Evolutionary conservation across 768 basidiomycete species (phyloP), one percentile per base, ranked within the genome.

Genomic region (Rossbeevera mucosa): DNA sequence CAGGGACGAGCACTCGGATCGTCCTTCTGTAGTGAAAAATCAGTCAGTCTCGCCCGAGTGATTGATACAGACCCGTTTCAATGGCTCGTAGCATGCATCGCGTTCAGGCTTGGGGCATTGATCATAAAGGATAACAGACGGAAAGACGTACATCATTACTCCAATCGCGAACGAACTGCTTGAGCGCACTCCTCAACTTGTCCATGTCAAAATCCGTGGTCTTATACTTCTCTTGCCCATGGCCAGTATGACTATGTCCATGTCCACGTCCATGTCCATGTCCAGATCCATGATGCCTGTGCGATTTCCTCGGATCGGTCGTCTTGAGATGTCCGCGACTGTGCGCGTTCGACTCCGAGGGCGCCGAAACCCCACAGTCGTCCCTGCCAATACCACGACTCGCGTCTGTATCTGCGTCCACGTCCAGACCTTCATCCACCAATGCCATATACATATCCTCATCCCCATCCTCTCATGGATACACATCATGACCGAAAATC

Each of bases 121-220:
- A 20, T 44, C 25, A 43, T 4, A 24, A 9, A 28, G 14, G 16
- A 44, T 11, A 11, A 26, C 42, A 26, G 33, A 51, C 18, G 16
- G 11, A 21, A 54, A 52, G 1, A 59, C 71, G 41, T 36, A 92
- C 91, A 74, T 91, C 86, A 56, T 76, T 78, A 53, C 88, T 90
- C 94, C 94, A 98, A 64, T 98, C 94, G 12, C 94, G 79, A 9
- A 93, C 93, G 47, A 95, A 86, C 61, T 95, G 93, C 63, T 95
- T 91, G 33, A 97, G 70, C 0, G 94, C 94, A 62, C 91, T 94
- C 52, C 93, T 74, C 36, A 98, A 73, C 64, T 95, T 94, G 65
- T 96, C 92, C 83, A 89, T 87, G 59, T 92, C 88, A 54, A 80
- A 80, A 31, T 91, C 88, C 0, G 79, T 82, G 1, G 83, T 79